These are phyloP conservation scores for Cucumis sativus DNA, from an alignment of 306 rosid genomes.

Conservation along the genomic window DNA sequence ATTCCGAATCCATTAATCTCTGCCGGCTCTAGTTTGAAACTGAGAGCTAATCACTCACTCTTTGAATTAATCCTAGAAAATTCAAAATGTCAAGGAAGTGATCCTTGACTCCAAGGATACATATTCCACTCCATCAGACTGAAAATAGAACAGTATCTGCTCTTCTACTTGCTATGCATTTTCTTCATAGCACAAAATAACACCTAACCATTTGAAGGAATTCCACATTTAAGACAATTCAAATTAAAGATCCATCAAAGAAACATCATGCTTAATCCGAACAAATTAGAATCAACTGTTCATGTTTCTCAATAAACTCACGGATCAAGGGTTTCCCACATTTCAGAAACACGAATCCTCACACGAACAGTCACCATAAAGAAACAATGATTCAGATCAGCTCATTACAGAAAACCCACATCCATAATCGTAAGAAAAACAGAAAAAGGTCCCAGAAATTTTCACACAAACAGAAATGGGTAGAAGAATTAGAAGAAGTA, in stretches of 20 bases:
- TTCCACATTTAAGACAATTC: not conserved
- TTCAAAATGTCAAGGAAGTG: too few species aligned
- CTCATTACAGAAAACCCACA: not conserved
- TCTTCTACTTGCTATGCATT: not conserved
- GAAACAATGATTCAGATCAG: not conserved
- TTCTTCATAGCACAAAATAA: not conserved
- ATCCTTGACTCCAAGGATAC: too few species aligned
- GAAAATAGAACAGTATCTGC: not conserved
- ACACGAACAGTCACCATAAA: not conserved
- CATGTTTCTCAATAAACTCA: not conserved
- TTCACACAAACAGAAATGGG: not conserved
- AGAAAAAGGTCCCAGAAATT: not conserved
- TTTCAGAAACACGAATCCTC: not conserved
- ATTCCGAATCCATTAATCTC: too few species aligned
- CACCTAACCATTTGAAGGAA: not conserved
- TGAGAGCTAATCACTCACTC: too few species aligned
- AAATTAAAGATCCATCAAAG: not conserved
- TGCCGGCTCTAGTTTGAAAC: too few species aligned
- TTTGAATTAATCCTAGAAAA: too few species aligned
- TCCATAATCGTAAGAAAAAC: not conserved
- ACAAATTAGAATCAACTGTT: not conserved
- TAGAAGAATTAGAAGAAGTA: not conserved
- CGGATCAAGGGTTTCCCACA: not conserved
- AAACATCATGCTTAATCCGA: not conserved
- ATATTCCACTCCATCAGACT: not conserved